A percentile compares a stretch with the other conserved stretches of the same genome.
Conservation (phyloP, 805 yeast species). For the Wickerhamiella spandovensis region DNA sequence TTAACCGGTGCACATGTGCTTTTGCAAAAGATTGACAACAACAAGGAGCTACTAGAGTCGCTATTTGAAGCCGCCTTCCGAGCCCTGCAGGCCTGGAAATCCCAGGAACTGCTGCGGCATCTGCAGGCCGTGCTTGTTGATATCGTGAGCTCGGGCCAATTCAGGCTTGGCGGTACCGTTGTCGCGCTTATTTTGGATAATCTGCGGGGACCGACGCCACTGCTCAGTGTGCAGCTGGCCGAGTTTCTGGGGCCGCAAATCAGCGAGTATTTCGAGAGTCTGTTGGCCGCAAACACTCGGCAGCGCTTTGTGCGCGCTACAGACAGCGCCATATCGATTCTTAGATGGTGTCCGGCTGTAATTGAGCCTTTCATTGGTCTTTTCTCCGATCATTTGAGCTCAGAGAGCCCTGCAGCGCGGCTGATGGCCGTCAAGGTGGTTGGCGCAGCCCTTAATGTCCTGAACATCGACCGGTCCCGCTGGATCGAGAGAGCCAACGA, state of each 20-base stretch:
- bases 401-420: neutral
- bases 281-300: neutral
- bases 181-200: neutral
- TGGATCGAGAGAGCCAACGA: neutral
- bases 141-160: neutral
- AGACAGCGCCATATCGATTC: neutral
- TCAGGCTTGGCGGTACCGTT: neutral
- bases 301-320: neutral
- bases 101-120: neutral
- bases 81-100: neutral
- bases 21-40: neutral
- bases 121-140: neutral
- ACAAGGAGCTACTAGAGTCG: neutral
- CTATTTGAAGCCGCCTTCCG: neutral
- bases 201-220: neutral
- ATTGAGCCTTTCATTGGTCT: neutral
- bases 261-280: neutral
- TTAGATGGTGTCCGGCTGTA: neutral
- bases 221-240: neutral
- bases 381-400: neutral
- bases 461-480: too few species aligned
- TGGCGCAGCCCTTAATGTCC: neutral
- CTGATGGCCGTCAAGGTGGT: neutral
- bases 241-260: neutral
- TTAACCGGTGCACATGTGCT: neutral